Conservation (phyloP, 2,329 filamentous ascomycete genomes). For the Penicillium corylophilum region DNA sequence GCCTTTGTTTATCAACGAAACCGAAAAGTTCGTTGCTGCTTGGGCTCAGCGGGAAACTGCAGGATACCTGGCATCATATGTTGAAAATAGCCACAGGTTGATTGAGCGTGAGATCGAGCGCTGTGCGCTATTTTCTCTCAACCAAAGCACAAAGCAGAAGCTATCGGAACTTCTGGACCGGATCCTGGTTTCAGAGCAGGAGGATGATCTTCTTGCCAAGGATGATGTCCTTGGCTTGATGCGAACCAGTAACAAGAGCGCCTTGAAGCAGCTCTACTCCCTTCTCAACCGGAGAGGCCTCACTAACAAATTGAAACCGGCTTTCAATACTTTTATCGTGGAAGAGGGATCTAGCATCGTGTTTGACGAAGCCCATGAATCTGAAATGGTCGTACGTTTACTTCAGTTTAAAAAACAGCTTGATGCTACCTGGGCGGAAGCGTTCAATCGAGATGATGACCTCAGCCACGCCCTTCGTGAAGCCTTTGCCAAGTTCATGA, state of each 20-base stretch:
- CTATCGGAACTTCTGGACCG: constrained; percentile 72
- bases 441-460: constrained; percentile 74
- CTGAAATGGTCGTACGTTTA: constrained; percentile 82
- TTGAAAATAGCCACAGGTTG: constrained; percentile 66
- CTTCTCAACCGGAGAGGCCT: constrained; percentile 72
- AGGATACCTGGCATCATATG: constrained; percentile 71
- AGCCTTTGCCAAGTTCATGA: constrained; percentile 87
- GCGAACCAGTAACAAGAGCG: constrained; percentile 64
- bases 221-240: constrained; percentile 71
- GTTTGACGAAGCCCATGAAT: constrained; percentile 71
- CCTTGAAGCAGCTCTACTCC: constrained; percentile 74
- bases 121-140: constrained; percentile 78
- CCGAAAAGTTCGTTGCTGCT: constrained; percentile 64
- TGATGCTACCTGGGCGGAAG: constrained; percentile 71
- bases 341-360: constrained; percentile 74
- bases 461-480: constrained; percentile 79
- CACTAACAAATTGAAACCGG: constrained; percentile 65
- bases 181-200: constrained; percentile 68
- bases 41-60: constrained; percentile 68
- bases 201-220: constrained; percentile 63
- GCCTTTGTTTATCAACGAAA: constrained; percentile 66
- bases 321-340: constrained; percentile 79
- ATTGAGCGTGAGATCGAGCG: constrained; percentile 71
- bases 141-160: constrained; percentile 76
- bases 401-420: constrained; percentile 77